Evolutionary conservation across 345 rosid genomes (phyloP).

Genomic region (Garcia nutans): DNA sequence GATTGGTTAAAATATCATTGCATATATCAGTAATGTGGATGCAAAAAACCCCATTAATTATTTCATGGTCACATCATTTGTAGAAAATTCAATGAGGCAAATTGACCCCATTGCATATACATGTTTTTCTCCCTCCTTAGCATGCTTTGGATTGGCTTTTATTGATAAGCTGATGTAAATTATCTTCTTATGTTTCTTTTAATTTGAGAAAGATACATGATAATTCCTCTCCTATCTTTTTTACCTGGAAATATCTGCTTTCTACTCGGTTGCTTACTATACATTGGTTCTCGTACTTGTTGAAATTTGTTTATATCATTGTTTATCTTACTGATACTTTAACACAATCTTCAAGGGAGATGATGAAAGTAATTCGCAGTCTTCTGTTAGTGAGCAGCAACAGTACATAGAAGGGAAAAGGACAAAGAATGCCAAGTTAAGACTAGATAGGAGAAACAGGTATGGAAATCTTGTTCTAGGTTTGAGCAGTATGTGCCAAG

Average conservation of each 20-base stretch:
- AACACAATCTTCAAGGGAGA: conserved; percentile 52
- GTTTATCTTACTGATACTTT: conserved; percentile 20
- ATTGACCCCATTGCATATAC: neutral
- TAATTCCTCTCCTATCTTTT: neutral
- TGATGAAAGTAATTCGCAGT: conserved; percentile 43
- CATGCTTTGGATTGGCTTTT: neutral
- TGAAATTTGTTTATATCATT: conserved; percentile 17
- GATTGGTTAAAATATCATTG: neutral
- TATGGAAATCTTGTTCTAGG: conserved; percentile 24
- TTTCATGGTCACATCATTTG: neutral
- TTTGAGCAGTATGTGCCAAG: conserved; percentile 1
- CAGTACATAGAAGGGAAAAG: conserved; percentile 43
- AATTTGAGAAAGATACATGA: neutral
- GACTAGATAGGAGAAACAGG: conserved; percentile 54
- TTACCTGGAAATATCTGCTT: conserved; percentile 1
- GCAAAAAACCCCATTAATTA: neutral
- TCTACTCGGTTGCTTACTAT: neutral
- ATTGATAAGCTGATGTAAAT: neutral
- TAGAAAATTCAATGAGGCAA: neutral
- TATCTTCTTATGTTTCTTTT: neutral
- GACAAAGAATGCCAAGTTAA: conserved; percentile 29
- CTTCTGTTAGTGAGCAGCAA: conserved; percentile 44
- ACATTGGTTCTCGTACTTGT: neutral
- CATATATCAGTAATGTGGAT: neutral
- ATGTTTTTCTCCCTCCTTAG: neutral